A percentile compares a stretch with the other conserved stretches of the same genome.
Evolutionary conservation across 352 stramenopile genomes (phyloP).

Genomic region (Phytophthora uliginosa): DNA sequence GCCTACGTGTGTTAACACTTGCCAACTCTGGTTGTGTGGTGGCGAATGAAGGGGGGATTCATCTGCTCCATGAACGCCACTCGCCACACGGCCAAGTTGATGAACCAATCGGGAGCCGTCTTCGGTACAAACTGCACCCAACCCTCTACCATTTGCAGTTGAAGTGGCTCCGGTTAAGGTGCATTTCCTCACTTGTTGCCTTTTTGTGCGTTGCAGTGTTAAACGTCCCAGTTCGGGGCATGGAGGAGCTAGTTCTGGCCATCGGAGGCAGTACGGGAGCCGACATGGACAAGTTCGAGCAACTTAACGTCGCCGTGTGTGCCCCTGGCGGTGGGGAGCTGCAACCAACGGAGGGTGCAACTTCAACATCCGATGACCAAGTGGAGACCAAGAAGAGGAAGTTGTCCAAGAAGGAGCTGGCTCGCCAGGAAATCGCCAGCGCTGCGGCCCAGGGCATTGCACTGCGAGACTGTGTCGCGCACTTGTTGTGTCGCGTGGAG

Average conservation of each 20-base stretch:
- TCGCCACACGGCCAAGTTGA: slow-evolving; percentile 68
- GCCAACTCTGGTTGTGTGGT: background rate
- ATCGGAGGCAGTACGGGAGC: slow-evolving; percentile 74
- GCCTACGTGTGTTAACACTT: slow-evolving; percentile 4
- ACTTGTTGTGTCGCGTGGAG: slow-evolving; percentile 79
- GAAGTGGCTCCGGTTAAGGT: slow-evolving; percentile 4
- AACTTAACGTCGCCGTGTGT: slow-evolving; percentile 59
- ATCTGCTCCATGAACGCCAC: slow-evolving; percentile 86
- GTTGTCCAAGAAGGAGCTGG: slow-evolving; percentile 72
- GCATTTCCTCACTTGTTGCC: slow-evolving; percentile 2
- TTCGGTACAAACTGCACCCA: slow-evolving; percentile 58
- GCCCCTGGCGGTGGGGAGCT: slow-evolving; percentile 45
- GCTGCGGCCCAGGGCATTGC: slow-evolving; percentile 50
- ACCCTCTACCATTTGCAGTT: slow-evolving; percentile 10
- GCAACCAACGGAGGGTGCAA: background rate
- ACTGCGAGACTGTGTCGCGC: slow-evolving; percentile 65
- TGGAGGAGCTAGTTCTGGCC: slow-evolving; percentile 82
- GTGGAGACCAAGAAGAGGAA: slow-evolving; percentile 50
- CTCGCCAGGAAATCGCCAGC: slow-evolving; percentile 37
- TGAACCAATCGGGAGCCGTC: slow-evolving; percentile 53
- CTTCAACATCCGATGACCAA: slow-evolving; percentile 5
- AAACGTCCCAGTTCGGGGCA: slow-evolving; percentile 75
- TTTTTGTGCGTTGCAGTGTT: slow-evolving; percentile 55
- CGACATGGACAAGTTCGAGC: slow-evolving; percentile 69
- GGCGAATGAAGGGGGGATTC: slow-evolving; percentile 64